Conservation (phyloP, 1,284 basidiomycete species). For the Amylostereum areolatum region DNA sequence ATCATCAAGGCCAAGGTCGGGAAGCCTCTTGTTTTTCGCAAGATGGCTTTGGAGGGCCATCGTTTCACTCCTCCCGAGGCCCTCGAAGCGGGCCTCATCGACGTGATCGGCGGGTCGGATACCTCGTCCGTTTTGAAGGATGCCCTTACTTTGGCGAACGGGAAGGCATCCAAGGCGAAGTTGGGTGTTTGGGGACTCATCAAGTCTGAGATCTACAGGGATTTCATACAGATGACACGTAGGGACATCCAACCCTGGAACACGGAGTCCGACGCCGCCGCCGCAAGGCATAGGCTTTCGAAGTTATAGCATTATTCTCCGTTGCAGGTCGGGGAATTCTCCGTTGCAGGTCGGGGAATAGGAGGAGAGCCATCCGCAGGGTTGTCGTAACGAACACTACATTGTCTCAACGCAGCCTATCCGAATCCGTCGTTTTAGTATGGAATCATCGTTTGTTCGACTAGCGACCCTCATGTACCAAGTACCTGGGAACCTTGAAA, state of each 20-base stretch:
- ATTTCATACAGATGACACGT: background rate
- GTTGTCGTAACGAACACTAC: too few relatives aligned
- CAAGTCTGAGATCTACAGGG: constrained; percentile 29
- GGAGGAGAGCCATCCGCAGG: too few relatives aligned
- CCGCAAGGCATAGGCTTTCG: background rate
- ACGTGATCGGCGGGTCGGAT: constrained; percentile 53
- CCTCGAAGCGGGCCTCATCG: constrained; percentile 62
- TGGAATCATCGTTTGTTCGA: too few relatives aligned
- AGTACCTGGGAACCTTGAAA: too few relatives aligned
- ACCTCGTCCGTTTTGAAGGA: constrained; percentile 57
- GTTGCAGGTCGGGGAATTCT: too few relatives aligned
- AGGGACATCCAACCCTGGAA: background rate
- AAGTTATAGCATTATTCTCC: background rate
- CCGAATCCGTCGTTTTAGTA: too few relatives aligned
- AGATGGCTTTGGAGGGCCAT: constrained; percentile 79
- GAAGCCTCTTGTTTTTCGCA: constrained; percentile 56
- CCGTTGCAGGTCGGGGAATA: too few relatives aligned
- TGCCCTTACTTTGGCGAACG: constrained; percentile 52
- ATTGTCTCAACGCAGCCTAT: too few relatives aligned
- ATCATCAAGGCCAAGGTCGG: constrained; percentile 66
- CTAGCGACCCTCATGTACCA: too few relatives aligned
- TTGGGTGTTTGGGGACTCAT: constrained; percentile 64
- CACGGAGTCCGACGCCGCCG: background rate
- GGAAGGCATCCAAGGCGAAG: constrained; percentile 40
- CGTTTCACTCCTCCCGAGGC: constrained; percentile 78